Evolutionary conservation across 1,284 basidiomycete genomes (phyloP), one percentile per base, ranked within the genome.

Genomic region (Fistulinella staudtii): DNA sequence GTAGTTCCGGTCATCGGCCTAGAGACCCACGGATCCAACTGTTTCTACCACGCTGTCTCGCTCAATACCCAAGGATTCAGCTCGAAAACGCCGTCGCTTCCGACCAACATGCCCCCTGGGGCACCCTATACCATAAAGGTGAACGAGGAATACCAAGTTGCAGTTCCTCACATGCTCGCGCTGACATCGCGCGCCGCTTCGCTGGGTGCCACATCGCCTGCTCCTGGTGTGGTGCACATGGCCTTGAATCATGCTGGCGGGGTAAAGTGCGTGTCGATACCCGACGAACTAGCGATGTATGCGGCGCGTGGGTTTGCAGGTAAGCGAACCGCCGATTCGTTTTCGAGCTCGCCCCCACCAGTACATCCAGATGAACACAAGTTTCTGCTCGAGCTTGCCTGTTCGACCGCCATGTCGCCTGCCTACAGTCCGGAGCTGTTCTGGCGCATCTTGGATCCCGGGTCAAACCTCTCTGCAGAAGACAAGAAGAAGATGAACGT

Each of bases 21-120:
- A 15, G 85, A 84, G 63, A 86, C 85, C 2, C 74, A 75, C 41
- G 85, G 86, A 1, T 77, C 80, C 2, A 76, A 84, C 56, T 85
- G 82, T 55, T 86, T 88, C 64, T 82, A 85, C 58, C 74, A 82
- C 51, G 81, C 84, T 10, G 68, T 81, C 46, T 71, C 75, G n/a
- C 64, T 84, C 33, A 85, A 84, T 53, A 66, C 67, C 2, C 61
- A 63, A 11, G 57, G 67, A 7, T 73, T 71, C 54, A 63, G 25
- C 68, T 71, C 58, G 53, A 67, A 49, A 56, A 53, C 36, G 41
- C 47, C 45, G 14, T 53, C 20, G 60, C 61, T 53, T 47, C 46
- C 40, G 51, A 41, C 46, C 15, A 45, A 50, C n/a, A 52, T 76
- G 20, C 49, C 57, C 17, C 61, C 63, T 11, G 49, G 54, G 15